Base-by-base conservation (phyloP, 139 green algal genomes). In the Chlamydomonas schloesseri region DNA sequence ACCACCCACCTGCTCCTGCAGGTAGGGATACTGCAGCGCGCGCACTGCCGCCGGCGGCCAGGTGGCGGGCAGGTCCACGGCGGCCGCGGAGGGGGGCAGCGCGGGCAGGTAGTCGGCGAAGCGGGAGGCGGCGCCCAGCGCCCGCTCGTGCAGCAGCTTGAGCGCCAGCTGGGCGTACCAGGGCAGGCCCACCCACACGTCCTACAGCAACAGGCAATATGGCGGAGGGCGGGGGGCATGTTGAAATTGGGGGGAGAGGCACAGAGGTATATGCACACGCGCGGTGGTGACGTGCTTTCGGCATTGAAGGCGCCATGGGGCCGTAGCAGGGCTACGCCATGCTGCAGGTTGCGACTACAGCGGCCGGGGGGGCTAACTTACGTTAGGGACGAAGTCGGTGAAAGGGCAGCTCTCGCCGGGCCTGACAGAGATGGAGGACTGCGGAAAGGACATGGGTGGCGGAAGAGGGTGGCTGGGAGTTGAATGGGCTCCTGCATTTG, bases 101-200 rank as follows among this genome's bases (percentile, higher is more conserved):
- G 90, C 83, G 42, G 85, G 46, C 8, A 97, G 71, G 86, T 97
- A 97, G 46, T 81, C 87, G 26, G 78, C 88, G 23, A 94, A 82
- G 13, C 67, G 55, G 0, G 92, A 95, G 26, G 71, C 74, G 3
- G 57, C 15, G 21, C 92, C 92, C 34, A 75, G 70, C 15, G 47
- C 20, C 29, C 73, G 53, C 82, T 96, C 94, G 55, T 87, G 57
- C 33, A 95, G 82, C 72, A 97, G 86, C 81, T 93, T 87, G 47
- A 92, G 73, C 2, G 91, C 92, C 87, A 97, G 90, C 90, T 96
- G 93, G 28, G 91, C 71, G 86, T 84, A 93, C 89, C 92, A 96
- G 24, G 93, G 89, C 15, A 77, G 71, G 15, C 71, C 46, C 37
- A 79, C 79, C 86, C 89, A 96, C 24, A 92, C 91, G 26, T 71